A percentile compares a stretch with the other conserved stretches of the same genome.
phyloP scores from a whole-genome alignment of 1,284 basidiomycete species.

The Ceratorhiza oryzae-sativae region DNA sequence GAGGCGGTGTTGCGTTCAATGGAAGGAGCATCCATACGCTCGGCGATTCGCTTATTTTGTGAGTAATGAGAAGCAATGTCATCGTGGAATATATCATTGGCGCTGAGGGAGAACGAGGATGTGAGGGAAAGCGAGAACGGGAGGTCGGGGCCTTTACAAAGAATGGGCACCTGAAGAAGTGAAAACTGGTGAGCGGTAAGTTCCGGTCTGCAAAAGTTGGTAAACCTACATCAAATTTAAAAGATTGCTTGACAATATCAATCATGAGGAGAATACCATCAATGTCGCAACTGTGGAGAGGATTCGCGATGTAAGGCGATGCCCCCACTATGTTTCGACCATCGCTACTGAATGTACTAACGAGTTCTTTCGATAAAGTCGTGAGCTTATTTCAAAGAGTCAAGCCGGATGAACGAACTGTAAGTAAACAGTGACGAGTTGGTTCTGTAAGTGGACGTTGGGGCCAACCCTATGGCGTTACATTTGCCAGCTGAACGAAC shows the following conservation, averaged over 20 bases:
- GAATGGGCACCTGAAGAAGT: slow-evolving; percentile 12
- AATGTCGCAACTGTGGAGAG: slow-evolving; percentile 4
- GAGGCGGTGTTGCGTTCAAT: background rate
- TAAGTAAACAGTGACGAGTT: slow-evolving; percentile 16
- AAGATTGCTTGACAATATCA: background rate
- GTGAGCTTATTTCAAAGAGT: background rate
- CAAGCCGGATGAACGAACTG: background rate
- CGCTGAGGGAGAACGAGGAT: background rate
- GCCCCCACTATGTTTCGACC: background rate
- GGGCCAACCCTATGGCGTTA: background rate
- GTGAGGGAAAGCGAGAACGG: slow-evolving; percentile 20
- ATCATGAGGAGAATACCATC: background rate
- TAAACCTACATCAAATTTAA: background rate
- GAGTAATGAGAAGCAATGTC: background rate
- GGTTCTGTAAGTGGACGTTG: background rate
- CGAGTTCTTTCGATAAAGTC: background rate
- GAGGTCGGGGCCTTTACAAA: background rate
- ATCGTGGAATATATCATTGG: background rate
- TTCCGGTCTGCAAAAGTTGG: too few species aligned
- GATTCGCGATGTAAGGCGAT: slow-evolving; percentile 4
- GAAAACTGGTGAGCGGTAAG: too few species aligned
- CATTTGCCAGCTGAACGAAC: slow-evolving; percentile 4
- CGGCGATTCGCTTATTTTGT: background rate
- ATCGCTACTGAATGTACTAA: background rate
- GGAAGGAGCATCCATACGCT: background rate